A percentile compares a stretch with the other conserved stretches of the same genome.
Conservation (phyloP, 2,329 filamentous ascomycete genomes). For the Thermoascus crustaceus region DNA sequence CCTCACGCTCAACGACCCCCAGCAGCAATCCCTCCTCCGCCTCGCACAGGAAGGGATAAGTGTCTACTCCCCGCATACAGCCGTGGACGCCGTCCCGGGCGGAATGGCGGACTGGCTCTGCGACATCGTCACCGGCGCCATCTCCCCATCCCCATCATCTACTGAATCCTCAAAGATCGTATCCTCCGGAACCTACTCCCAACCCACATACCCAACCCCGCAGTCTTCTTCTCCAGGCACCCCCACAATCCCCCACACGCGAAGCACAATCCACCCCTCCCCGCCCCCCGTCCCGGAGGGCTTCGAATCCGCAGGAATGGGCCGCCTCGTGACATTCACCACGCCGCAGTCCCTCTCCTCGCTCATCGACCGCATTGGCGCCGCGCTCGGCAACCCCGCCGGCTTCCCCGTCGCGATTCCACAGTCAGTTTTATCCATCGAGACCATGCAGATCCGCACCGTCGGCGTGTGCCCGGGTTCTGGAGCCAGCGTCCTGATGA, state of each 20-base stretch:
- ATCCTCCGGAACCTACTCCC: conserved; percentile 29
- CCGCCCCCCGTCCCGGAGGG: conserved; percentile 26
- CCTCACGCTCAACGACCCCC: conserved; percentile 72
- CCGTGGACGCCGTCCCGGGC: conserved; percentile 74
- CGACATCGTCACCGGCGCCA: conserved; percentile 62
- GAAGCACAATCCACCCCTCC: conserved; percentile 47
- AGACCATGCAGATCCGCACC: conserved; percentile 52
- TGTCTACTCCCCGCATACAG: conserved; percentile 93
- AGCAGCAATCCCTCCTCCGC: conserved; percentile 75
- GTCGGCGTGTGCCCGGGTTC: conserved; percentile 88
- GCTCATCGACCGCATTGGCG: conserved; percentile 55
- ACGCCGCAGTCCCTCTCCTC: conserved; percentile 44
- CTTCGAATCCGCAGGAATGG: conserved; percentile 50
- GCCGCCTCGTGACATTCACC: conserved; percentile 51
- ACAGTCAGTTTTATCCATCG: conserved; percentile 47
- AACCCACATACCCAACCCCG: conserved; percentile 30
- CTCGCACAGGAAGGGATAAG: conserved; percentile 82
- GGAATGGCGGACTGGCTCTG: conserved; percentile 94
- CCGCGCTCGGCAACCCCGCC: conserved; percentile 58
- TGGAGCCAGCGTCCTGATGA: conserved; percentile 64
- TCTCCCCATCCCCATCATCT: conserved; percentile 9
- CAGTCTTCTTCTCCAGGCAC: conserved; percentile 15
- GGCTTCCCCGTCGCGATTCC: conserved; percentile 58
- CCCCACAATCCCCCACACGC: conserved; percentile 41
- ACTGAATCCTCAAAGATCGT: too few species aligned